Conservation (phyloP, 306 rosid species). For the Ormosia emarginata region DNA sequence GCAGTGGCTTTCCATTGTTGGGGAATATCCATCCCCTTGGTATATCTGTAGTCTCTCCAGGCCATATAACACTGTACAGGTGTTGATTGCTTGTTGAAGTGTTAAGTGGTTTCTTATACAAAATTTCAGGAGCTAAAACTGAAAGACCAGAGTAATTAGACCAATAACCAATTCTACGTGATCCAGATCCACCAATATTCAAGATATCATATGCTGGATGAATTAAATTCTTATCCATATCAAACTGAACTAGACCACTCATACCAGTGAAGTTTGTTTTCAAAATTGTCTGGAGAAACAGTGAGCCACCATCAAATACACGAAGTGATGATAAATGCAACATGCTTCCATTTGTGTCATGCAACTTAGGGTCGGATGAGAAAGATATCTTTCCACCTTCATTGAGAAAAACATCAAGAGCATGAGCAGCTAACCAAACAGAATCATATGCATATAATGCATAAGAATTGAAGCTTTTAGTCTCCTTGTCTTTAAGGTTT, state of each 20-base stretch:
- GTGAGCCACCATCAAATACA: slow-evolving; percentile 58
- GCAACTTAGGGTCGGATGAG: slow-evolving; percentile 65
- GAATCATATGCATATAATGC: slow-evolving; percentile 90
- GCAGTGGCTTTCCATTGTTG: slow-evolving; percentile 77
- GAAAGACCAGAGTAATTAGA: slow-evolving; percentile 78
- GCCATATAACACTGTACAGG: slow-evolving; percentile 76
- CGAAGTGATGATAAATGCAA: slow-evolving; percentile 61
- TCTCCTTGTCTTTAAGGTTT: slow-evolving; percentile 30
- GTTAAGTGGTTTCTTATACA: slow-evolving; percentile 49
- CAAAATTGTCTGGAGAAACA: slow-evolving; percentile 56
- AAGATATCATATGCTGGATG: slow-evolving; percentile 77
- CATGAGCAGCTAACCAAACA: slow-evolving; percentile 80
- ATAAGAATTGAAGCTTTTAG: slow-evolving; percentile 67
- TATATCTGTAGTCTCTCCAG: slow-evolving; percentile 54
- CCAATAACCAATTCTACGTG: slow-evolving; percentile 78
- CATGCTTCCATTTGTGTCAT: slow-evolving; percentile 47
- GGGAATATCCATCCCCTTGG: slow-evolving; percentile 98
- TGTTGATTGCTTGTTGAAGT: slow-evolving; percentile 45
- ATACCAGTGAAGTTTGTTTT: slow-evolving; percentile 65
- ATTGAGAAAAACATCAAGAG: slow-evolving; percentile 56
- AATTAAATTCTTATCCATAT: slow-evolving; percentile 52
- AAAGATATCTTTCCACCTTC: slow-evolving; percentile 72
- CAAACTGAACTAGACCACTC: slow-evolving; percentile 73
- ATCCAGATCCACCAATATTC: slow-evolving; percentile 67
- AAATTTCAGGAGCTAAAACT: slow-evolving; percentile 56